Base-by-base conservation (phyloP, 768 basidiomycete genomes). In the Mrakia hoshinonis region DNA sequence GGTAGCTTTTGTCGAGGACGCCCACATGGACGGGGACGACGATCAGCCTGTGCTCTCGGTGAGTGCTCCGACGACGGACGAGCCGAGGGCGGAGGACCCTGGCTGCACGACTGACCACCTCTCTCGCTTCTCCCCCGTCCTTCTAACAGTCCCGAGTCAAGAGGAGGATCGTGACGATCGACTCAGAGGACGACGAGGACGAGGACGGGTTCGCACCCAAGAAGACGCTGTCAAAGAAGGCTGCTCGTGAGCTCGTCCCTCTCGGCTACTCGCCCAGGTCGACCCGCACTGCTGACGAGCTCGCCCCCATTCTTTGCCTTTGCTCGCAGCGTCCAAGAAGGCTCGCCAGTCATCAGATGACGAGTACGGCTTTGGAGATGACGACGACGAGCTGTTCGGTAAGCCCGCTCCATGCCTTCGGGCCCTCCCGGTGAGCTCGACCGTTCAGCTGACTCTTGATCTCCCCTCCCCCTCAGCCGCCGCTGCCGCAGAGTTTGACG, bases 101-200 rank as follows among this genome's bases (percentile, higher is more conserved):
- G 10, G 31, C 58, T 60, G 13, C 29, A 29, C 18, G n/a, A 49
- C 26, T 64, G 43, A 43, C 43, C 43, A 6, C 43, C 43, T 7
- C 43, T 6, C 43, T 15, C 43, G 7, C 43, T 34, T 51, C n/a
- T n/a, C 18, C n/a, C 11, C 34, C 58, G 26, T 22, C 26, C 0
- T 26, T 24, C 20, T 2, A 10, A 9, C 51, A 71, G 70, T 20
- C 63, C 5, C 62, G 70, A 18, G 64, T 34, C 63, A 71, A 71
- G 54, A 49, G 70, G 52, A 71, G 62, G 12, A 55, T 55, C 13
- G 46, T 49, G 2, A 65, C 63, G 26, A 62, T 71, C 52, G 70
- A 71, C 3, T 70, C 69, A 13, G 67, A 68, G 15, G 72, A 77
- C n/a, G 78, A 78, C 49, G 73, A 72, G 18, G 79, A 80, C 36